Percentiles rank a stretch among this genome's conserved stretches.
phyloP scores from a whole-genome alignment of 2,329 filamentous ascomycete genomes.

The Drechslerella stenobrocha region DNA sequence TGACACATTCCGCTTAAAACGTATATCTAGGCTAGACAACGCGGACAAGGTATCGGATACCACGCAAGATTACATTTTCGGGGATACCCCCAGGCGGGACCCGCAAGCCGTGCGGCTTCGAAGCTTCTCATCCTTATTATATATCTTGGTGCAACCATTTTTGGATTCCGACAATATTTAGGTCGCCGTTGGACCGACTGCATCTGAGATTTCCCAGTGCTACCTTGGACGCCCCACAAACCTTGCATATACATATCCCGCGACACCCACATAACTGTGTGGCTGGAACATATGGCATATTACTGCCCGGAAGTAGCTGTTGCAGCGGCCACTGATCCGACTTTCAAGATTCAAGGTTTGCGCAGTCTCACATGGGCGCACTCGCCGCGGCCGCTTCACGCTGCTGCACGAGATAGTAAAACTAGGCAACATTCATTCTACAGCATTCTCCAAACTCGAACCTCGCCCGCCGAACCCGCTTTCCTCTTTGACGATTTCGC shows the following conservation, averaged over 20 bases:
- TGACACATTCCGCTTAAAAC: constrained; percentile 24
- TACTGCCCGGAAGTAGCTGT: constrained; percentile 49
- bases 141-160: constrained; percentile 20
- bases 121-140: constrained; percentile 10
- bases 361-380: constrained; percentile 49
- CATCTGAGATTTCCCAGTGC: constrained; percentile 47
- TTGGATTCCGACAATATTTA: constrained; percentile 21
- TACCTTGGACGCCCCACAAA: constrained; percentile 34
- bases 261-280: constrained; percentile 19
- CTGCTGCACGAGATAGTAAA: constrained; percentile 37
- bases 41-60: no score
- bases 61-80: no score
- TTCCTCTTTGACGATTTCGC: constrained; percentile 46
- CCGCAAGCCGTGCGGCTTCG: no score
- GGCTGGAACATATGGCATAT: constrained; percentile 46
- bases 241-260: constrained; percentile 43
- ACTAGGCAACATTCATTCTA: constrained; percentile 46
- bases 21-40: no score
- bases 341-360: constrained; percentile 48
- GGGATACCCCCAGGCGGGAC: no score
- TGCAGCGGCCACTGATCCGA: constrained; percentile 46
- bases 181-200: constrained; percentile 47
- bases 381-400: constrained; percentile 44
- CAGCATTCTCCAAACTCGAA: constrained; percentile 45
- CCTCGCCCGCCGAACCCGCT: constrained; percentile 30